These are phyloP conservation scores for Hypsizygus marmoreus DNA, from an alignment of 768 basidiomycete genomes.

Conservation along the genomic window DNA sequence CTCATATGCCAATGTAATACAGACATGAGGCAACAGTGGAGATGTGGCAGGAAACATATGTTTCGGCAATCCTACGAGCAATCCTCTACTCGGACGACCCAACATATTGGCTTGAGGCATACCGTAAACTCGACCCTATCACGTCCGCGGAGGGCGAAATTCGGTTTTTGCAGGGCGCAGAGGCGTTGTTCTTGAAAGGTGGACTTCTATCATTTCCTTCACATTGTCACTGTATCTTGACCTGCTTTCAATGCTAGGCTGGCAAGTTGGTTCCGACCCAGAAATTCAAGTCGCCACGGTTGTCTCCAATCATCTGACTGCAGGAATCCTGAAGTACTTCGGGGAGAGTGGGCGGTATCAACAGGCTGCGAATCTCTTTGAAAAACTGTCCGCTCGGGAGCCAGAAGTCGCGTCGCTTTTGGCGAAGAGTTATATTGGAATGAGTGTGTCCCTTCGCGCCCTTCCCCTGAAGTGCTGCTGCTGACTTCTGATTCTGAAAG, in stretches of 20 bases:
- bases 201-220: neutral
- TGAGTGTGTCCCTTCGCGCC: conserved; percentile 68
- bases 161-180: conserved; percentile 88
- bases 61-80: conserved; percentile 88
- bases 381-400: conserved; percentile 82
- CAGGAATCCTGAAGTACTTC: conserved; percentile 96
- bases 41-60: conserved; percentile 97
- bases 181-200: conserved; percentile 86
- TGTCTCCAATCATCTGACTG: conserved; percentile 94
- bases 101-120: conserved; percentile 87
- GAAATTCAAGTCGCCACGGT: conserved; percentile 98
- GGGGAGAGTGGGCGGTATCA: conserved; percentile 88
- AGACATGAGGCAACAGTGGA: conserved; percentile 90
- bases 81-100: conserved; percentile 97
- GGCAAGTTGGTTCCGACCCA: conserved; percentile 98
- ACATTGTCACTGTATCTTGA: neutral
- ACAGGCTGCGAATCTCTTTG: conserved; percentile 90
- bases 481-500: conserved; percentile 39
- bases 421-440: conserved; percentile 90
- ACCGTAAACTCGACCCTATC: conserved; percentile 95
- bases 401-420: conserved; percentile 89
- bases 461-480: neutral
- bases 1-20: neutral
- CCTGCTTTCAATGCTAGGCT: conserved; percentile 52
- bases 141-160: conserved; percentile 86